Evolutionary conservation across 2,329 filamentous ascomycete species (phyloP), one percentile per base, ranked within the genome.

Genomic region (Myriosclerotinia scirpicola): DNA sequence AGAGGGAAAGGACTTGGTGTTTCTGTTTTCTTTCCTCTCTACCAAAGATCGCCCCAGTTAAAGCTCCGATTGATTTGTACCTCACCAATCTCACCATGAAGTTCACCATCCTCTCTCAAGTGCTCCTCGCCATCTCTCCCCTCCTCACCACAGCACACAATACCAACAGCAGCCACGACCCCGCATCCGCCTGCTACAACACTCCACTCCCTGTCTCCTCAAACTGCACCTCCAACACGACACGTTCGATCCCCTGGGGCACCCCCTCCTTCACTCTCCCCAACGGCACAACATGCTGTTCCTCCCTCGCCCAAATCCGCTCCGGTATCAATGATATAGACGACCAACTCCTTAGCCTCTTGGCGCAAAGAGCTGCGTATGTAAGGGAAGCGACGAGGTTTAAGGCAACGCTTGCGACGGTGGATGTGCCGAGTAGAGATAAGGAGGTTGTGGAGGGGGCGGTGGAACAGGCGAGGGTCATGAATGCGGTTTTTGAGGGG

Each of bases 381-480:
- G 68, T 71, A 20, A 56, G 63, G 50, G 70, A 71, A 61, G 70
- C 69, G 7, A 71, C 69, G 12, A 67, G 70, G n/a, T 71, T 71
- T 26, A 69, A 71, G 50, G 60, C 7, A 4, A 71, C 66, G 0
- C 17, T 69, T 2, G 65, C 53, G 42, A 30, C 36, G 0, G 67
- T 71, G 34, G 62, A 69, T 64, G 69, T 70, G 8, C 70, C 70
- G 26, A 38, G 53, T 9, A 54, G 68, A 58, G 50, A 70, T 58
- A 38, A 34, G 2, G 52, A 63, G 14, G 69, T 70, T 38, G 65
- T 70, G 46, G 66, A 68, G 14, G 62, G 40, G 1, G 69, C 70
- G 14, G 66, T 68, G 14, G 66, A 61, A 36, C 56, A 46, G 12
- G 66, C 70, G 3, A 50, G 22, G 46, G 11, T 4, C 2, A 22